Evolutionary conservation across 139 green algal species (phyloP).

Genomic region (Edaphochlamys debaryana): DNA sequence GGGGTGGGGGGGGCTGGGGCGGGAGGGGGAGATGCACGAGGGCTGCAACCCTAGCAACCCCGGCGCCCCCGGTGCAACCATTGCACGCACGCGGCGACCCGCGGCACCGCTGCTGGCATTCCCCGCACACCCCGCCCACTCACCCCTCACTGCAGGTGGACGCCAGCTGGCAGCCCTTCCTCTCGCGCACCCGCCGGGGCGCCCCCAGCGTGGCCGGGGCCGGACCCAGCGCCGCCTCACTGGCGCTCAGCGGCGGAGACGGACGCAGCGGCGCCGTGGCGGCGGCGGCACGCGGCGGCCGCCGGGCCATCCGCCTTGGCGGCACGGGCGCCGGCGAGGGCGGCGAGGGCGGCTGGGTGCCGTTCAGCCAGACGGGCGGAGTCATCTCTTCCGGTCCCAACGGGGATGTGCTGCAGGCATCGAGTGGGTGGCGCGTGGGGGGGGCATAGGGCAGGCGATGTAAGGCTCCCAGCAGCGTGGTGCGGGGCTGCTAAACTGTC

Average conservation of each 20-base stretch:
- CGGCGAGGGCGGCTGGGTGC: slow-evolving; percentile 48
- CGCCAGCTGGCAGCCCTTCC: slow-evolving; percentile 33
- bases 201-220: neutral
- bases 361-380: slow-evolving; percentile 42
- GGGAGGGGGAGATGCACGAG: too few relatives aligned
- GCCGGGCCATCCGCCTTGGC: slow-evolving; percentile 48
- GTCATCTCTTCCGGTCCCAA: slow-evolving; percentile 10
- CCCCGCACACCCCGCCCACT: too few relatives aligned
- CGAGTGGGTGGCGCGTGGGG: slow-evolving; percentile 24
- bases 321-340: slow-evolving; percentile 32
- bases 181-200: neutral
- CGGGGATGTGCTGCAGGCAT: slow-evolving; percentile 25
- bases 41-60: too few relatives aligned
- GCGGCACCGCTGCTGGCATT: too few relatives aligned
- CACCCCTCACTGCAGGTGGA: too few relatives aligned
- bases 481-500: too few relatives aligned
- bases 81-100: too few relatives aligned
- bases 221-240: slow-evolving; percentile 9
- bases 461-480: too few relatives aligned
- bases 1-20: too few relatives aligned
- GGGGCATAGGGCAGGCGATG: too few relatives aligned
- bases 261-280: neutral
- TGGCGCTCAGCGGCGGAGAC: neutral
- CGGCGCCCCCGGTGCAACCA: too few relatives aligned
- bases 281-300: slow-evolving; percentile 4